Evolutionary conservation across 2,329 filamentous ascomycete genomes (phyloP).

Genomic region (Neurospora crassa): DNA sequence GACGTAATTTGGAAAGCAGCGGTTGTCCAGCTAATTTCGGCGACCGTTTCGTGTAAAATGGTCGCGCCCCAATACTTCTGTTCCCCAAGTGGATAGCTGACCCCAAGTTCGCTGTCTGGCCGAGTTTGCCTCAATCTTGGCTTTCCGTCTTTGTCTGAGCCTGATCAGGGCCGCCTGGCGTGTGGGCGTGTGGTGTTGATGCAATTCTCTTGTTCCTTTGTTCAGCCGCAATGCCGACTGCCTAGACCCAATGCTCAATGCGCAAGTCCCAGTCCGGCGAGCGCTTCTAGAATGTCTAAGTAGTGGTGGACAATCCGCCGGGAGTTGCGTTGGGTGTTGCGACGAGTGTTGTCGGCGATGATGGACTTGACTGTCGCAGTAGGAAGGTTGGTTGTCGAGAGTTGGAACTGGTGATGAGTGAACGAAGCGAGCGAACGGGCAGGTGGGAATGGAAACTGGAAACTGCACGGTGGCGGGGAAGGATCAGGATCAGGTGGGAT

Average conservation of each 20-base stretch:
- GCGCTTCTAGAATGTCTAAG: not conserved
- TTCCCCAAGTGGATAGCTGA: not conserved
- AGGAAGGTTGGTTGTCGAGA: not conserved
- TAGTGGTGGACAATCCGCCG: not conserved
- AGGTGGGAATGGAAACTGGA: not conserved
- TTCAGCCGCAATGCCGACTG: not conserved
- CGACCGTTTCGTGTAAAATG: not conserved
- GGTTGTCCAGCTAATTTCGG: not conserved
- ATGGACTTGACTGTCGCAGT: not conserved
- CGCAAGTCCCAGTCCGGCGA: not conserved
- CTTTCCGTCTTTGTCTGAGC: not conserved
- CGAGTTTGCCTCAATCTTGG: not conserved
- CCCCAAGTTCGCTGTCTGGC: not conserved
- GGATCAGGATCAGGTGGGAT: conserved; percentile 1
- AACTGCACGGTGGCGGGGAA: not conserved
- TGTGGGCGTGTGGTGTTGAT: not conserved
- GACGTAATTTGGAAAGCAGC: not conserved
- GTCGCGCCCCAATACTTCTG: not conserved
- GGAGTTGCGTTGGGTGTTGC: not conserved
- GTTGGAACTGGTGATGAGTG: not conserved
- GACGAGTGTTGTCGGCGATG: not conserved
- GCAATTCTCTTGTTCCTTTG: not conserved
- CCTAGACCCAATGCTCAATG: not conserved
- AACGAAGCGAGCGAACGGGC: not conserved
- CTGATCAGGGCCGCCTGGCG: not conserved